These are phyloP conservation scores for Pseudisothecium myosuroides DNA, from an alignment of 225 moss, liverwort and hornwort genomes.

Conservation along the genomic window DNA sequence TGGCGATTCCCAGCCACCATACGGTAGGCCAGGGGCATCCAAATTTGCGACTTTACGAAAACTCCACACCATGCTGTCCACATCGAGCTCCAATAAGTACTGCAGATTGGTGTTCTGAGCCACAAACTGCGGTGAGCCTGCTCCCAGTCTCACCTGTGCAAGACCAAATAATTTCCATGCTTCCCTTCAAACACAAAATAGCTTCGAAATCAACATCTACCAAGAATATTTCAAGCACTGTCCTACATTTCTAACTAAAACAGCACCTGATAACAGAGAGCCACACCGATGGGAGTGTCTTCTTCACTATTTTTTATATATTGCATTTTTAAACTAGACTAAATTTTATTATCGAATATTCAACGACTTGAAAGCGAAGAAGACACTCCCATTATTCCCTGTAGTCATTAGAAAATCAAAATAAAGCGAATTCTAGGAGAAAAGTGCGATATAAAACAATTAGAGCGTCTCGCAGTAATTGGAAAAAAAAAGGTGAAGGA, in stretches of 20 bases:
- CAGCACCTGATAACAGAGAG: background rate
- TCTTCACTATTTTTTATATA: background rate
- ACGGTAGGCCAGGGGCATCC: conserved; percentile 59
- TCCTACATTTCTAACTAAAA: background rate
- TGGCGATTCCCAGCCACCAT: conserved; percentile 94
- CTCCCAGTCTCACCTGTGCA: conserved; percentile 42
- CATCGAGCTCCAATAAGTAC: conserved; percentile 79
- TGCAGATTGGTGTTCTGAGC: conserved; percentile 80
- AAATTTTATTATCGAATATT: background rate
- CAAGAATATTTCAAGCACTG: background rate
- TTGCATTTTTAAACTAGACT: background rate
- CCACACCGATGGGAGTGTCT: no score
- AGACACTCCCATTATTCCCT: background rate
- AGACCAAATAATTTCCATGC: background rate
- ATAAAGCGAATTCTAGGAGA: background rate
- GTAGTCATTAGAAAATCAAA: background rate
- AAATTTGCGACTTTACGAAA: conserved; percentile 66
- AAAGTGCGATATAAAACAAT: background rate
- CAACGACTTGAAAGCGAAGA: background rate
- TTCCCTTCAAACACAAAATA: background rate
- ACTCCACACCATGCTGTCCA: conserved; percentile 71
- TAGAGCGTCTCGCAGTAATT: background rate
- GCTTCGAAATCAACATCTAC: background rate
- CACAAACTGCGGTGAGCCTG: conserved; percentile 43
- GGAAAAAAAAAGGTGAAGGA: background rate